Evolutionary conservation across 768 basidiomycete species (phyloP).

Genomic region (Amanita muscaria): DNA sequence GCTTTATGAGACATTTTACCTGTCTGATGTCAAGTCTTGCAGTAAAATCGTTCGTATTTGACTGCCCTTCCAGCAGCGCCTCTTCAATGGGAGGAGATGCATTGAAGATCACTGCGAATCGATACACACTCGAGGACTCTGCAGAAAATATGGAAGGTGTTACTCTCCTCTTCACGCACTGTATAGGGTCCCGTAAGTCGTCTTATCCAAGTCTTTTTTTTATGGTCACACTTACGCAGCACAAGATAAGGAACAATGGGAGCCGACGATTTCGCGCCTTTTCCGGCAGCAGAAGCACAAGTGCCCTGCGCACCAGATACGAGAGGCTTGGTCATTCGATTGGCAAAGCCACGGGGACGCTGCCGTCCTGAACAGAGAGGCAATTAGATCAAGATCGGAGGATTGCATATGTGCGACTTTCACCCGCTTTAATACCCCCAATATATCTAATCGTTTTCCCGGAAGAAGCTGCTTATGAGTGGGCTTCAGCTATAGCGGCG

Average conservation of each 20-base stretch:
- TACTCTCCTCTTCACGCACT: conserved; percentile 39
- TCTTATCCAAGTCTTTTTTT: neutral
- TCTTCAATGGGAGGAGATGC: too few species aligned
- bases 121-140: conserved; percentile 26
- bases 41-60: conserved; percentile 3
- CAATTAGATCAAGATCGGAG: conserved; percentile 21
- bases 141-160: conserved; percentile 24
- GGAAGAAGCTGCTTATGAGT: conserved; percentile 12
- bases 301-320: conserved; percentile 14
- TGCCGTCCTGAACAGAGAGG: conserved; percentile 31
- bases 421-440: conserved; percentile 32
- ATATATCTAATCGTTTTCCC: neutral
- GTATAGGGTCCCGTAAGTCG: conserved; percentile 37
- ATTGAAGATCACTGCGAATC: conserved; percentile 37
- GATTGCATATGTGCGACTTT: conserved; percentile 27
- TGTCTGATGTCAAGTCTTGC: neutral
- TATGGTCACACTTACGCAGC: neutral
- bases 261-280: conserved; percentile 33
- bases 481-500: conserved; percentile 11
- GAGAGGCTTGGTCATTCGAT: conserved; percentile 44
- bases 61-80: neutral
- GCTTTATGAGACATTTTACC: too few species aligned
- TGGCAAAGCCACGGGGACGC: conserved; percentile 44
- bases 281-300: conserved; percentile 23
- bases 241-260: conserved; percentile 50